A percentile compares a stretch with the other conserved stretches of the same genome.
phyloP scores from a whole-genome alignment of 768 basidiomycete species.

The Russula lepida region DNA sequence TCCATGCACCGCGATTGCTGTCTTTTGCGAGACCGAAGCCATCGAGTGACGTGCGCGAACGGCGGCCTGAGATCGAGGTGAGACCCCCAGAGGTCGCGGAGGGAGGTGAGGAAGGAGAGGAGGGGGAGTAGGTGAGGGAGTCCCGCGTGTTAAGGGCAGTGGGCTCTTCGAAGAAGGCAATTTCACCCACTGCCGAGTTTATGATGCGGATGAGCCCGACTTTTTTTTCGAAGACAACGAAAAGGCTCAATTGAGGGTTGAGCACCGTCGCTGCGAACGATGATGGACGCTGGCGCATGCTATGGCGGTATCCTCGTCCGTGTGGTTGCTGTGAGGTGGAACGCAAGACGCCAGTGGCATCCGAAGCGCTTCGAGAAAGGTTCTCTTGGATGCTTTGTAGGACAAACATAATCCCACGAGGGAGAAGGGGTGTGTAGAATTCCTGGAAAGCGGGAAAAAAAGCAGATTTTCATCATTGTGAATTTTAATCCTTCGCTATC shows the following conservation, averaged over 20 bases:
- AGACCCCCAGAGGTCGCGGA: constrained; percentile 20
- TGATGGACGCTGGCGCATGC: neutral
- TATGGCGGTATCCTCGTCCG: neutral
- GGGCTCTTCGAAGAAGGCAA: constrained; percentile 48
- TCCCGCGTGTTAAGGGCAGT: constrained; percentile 14
- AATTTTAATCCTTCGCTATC: neutral
- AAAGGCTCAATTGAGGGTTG: constrained; percentile 68
- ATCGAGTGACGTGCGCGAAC: constrained; percentile 39
- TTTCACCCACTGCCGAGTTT: constrained; percentile 74
- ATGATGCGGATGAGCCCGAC: constrained; percentile 74
- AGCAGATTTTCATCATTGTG: too few relatives aligned
- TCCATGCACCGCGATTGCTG: constrained; percentile 36
- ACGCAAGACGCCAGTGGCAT: constrained; percentile 28
- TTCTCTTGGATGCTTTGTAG: constrained; percentile 54
- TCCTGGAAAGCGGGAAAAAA: constrained; percentile 44
- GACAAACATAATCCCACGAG: constrained; percentile 61
- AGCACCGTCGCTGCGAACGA: constrained; percentile 34
- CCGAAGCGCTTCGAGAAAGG: constrained; percentile 36
- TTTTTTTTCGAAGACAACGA: constrained; percentile 81
- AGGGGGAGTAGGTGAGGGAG: constrained; percentile 18
- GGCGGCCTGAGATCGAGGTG: constrained; percentile 22
- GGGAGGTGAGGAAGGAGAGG: constrained; percentile 1
- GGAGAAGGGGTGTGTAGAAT: constrained; percentile 69
- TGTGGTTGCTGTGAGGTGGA: constrained; percentile 19
- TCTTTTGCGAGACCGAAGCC: constrained; percentile 34